Conservation (phyloP, 2,329 filamentous ascomycete genomes). For the Phialophora verrucosa region DNA sequence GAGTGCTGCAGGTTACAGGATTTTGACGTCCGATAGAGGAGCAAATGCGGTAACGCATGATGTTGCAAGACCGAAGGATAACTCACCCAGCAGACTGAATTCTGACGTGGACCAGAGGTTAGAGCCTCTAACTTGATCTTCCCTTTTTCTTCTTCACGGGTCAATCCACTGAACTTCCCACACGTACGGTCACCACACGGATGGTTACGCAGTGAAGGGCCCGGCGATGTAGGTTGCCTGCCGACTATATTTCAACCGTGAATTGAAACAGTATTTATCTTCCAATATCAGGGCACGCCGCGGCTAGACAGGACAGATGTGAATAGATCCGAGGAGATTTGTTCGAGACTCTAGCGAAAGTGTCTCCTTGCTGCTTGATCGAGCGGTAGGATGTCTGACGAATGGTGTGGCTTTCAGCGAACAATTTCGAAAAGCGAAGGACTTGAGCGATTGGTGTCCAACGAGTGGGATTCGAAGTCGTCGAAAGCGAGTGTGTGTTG, state of each 20-base stretch:
- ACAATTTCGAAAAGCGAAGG: constrained; percentile 35
- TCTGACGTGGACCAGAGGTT: constrained; percentile 21
- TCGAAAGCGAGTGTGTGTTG: constrained; percentile 38
- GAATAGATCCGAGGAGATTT: background rate
- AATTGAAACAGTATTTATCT: constrained; percentile 2
- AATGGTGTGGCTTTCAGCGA: constrained; percentile 31
- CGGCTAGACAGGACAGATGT: background rate
- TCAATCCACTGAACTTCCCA: constrained; percentile 14
- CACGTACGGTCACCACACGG: constrained; percentile 12
- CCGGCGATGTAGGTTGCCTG: constrained; percentile 1
- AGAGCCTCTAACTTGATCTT: constrained; percentile 1
- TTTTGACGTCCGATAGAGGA: constrained; percentile 10
- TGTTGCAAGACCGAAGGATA: constrained; percentile 2
- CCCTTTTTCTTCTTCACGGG: constrained; percentile 11
- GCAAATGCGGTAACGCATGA: constrained; percentile 27
- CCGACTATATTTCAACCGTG: background rate
- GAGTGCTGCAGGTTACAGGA: constrained; percentile 21
- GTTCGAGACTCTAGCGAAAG: constrained; percentile 12
- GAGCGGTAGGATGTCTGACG: constrained; percentile 15
- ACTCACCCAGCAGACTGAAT: constrained; percentile 28
- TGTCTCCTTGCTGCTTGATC: constrained; percentile 3
- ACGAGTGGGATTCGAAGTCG: constrained; percentile 34
- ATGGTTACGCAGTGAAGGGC: constrained; percentile 17
- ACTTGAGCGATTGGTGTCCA: constrained; percentile 40
- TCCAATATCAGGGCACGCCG: background rate